phyloP scores from a whole-genome alignment of 2,329 filamentous ascomycete species.

The Pyrenophora seminiperda region DNA sequence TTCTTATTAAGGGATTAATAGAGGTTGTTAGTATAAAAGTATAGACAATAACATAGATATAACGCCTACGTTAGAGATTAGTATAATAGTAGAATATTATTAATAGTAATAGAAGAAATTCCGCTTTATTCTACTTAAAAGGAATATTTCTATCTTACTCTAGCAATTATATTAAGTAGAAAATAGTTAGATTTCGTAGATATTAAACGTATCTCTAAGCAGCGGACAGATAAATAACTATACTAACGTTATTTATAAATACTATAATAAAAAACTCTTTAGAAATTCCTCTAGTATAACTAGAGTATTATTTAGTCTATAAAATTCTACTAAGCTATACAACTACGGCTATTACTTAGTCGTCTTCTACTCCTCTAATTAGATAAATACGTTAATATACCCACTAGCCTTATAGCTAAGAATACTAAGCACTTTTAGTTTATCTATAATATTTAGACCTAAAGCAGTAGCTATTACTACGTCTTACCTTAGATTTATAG shows the following conservation, averaged over 20 bases:
- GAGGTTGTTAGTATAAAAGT: neutral
- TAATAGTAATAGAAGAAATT: neutral
- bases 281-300: neutral
- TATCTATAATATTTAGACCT: neutral
- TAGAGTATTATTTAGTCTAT: neutral
- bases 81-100: neutral
- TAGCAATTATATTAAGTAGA: neutral
- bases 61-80: neutral
- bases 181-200: neutral
- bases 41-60: neutral
- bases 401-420: neutral
- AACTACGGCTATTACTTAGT: neutral
- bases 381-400: neutral
- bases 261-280: neutral
- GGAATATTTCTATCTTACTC: neutral
- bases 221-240: neutral
- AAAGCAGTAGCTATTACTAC: neutral
- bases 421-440: neutral
- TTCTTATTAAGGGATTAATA: neutral
- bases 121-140: neutral
- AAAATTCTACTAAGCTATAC: neutral
- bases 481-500: neutral
- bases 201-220: neutral
- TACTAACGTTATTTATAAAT: neutral
- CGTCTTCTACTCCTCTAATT: neutral